A percentile compares a stretch with the other conserved stretches of the same genome.
Conservation (phyloP, 2,329 filamentous ascomycete genomes). For the Exophiala viscosa region DNA sequence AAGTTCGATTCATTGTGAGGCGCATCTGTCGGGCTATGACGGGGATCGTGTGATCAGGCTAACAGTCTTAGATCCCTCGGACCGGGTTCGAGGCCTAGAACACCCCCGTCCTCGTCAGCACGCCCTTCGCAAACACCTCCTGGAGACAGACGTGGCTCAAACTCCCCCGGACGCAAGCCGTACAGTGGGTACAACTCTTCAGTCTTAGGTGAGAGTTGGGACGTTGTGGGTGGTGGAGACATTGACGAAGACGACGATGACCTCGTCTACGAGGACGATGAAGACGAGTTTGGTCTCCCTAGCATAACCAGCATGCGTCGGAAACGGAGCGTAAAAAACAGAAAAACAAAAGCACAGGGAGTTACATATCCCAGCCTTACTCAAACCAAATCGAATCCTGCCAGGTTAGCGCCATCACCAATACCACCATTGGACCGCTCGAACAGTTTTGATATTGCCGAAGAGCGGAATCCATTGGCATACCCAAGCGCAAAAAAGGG, state of each 20-base stretch:
- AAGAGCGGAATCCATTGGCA: slow-evolving; percentile 74
- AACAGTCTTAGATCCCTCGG: slow-evolving; percentile 16
- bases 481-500: slow-evolving; percentile 87
- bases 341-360: slow-evolving; percentile 8
- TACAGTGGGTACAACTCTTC: slow-evolving; percentile 54
- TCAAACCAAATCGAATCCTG: slow-evolving; percentile 19
- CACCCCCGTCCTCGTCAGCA: slow-evolving; percentile 28
- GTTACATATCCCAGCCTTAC: slow-evolving; percentile 17
- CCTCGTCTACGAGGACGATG: slow-evolving; percentile 76
- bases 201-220: slow-evolving; percentile 71
- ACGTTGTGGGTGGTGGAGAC: slow-evolving; percentile 62
- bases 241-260: slow-evolving; percentile 63
- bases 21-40: background rate
- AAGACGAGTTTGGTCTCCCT: slow-evolving; percentile 92
- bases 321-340: slow-evolving; percentile 52
- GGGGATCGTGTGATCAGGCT: background rate
- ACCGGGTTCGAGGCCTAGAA: slow-evolving; percentile 31
- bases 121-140: slow-evolving; percentile 20
- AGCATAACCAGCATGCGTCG: slow-evolving; percentile 89
- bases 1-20: slow-evolving; percentile 77
- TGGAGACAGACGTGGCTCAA: slow-evolving; percentile 17
- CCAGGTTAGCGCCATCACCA: slow-evolving; percentile 15
- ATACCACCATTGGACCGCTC: slow-evolving; percentile 52
- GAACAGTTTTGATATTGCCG: slow-evolving; percentile 89
- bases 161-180: slow-evolving; percentile 25